Percentiles rank a stretch among this genome's conserved stretches.
Evolutionary conservation across 2,329 filamentous ascomycete species (phyloP).

Genomic region (Sphaerulina populicola): DNA sequence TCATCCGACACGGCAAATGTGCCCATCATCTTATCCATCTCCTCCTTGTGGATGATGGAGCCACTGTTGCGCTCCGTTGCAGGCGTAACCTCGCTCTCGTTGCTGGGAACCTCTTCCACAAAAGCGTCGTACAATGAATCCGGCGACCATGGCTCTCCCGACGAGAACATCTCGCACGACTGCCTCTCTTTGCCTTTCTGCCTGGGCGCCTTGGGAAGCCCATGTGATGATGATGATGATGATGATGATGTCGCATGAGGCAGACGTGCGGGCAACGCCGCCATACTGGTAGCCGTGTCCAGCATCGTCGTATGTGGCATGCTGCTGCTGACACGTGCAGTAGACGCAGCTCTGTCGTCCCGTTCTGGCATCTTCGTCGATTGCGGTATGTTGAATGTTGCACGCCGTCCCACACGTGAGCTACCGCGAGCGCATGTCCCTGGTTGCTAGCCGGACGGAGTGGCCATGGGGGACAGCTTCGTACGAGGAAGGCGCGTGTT

Average conservation of each 20-base stretch:
- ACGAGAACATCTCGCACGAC: background rate
- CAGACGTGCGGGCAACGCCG: slow-evolving; percentile 1
- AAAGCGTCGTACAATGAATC: background rate
- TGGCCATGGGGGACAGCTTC: background rate
- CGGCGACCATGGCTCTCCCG: background rate
- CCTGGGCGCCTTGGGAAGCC: background rate
- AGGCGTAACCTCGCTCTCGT: background rate
- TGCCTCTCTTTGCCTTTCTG: background rate
- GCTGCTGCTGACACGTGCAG: background rate
- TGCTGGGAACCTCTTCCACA: background rate
- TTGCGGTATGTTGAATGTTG: slow-evolving; percentile 9
- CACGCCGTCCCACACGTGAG: background rate
- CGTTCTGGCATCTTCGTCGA: slow-evolving; percentile 10
- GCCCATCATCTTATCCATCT: background rate
- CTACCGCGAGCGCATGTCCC: background rate
- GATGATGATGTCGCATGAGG: background rate
- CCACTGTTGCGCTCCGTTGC: background rate
- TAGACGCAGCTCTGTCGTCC: slow-evolving; percentile 7
- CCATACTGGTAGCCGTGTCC: slow-evolving; percentile 3
- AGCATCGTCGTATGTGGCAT: background rate
- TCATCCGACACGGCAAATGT: background rate
- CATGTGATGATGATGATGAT: background rate
- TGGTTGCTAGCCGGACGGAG: background rate
- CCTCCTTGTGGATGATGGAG: background rate
- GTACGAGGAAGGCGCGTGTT: background rate